phyloP scores from a whole-genome alignment of 352 stramenopile genomes.

The Phytophthora ramorum region DNA sequence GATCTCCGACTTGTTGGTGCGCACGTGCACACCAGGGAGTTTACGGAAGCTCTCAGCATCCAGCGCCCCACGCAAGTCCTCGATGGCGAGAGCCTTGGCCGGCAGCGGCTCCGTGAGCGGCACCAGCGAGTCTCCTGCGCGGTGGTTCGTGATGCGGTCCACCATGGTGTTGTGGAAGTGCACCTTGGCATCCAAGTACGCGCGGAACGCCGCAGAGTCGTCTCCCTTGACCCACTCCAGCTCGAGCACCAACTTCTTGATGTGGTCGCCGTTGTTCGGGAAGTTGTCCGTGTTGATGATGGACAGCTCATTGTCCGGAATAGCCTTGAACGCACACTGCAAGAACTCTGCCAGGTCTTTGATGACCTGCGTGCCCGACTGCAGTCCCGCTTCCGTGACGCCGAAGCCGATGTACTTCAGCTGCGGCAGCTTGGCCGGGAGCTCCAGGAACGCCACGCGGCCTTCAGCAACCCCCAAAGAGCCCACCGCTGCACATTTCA shows the following conservation, averaged over 20 bases:
- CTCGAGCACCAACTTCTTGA: slow-evolving; percentile 52
- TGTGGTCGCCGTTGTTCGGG: slow-evolving; percentile 67
- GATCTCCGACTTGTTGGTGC: slow-evolving; percentile 36
- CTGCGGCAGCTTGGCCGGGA: slow-evolving; percentile 45
- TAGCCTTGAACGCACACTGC: slow-evolving; percentile 22
- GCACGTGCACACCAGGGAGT: slow-evolving; percentile 63
- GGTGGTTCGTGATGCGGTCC: slow-evolving; percentile 74
- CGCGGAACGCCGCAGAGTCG: slow-evolving; percentile 31
- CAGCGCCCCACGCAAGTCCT: slow-evolving; percentile 62
- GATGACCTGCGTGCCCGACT: slow-evolving; percentile 38
- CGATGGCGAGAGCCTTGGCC: slow-evolving; percentile 72
- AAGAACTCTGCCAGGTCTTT: slow-evolving; percentile 59
- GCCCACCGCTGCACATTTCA: slow-evolving; percentile 28
- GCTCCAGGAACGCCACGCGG: slow-evolving; percentile 41
- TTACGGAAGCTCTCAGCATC: slow-evolving; percentile 29
- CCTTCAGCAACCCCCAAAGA: slow-evolving; percentile 44
- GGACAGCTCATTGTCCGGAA: slow-evolving; percentile 57
- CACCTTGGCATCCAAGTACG: slow-evolving; percentile 55
- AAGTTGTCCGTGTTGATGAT: slow-evolving; percentile 89
- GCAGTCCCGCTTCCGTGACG: slow-evolving; percentile 66
- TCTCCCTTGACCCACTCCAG: slow-evolving; percentile 28
- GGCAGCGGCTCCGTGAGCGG: slow-evolving; percentile 70
- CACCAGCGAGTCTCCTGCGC: slow-evolving; percentile 52
- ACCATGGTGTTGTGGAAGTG: slow-evolving; percentile 90
- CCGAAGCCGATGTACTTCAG: slow-evolving; percentile 68